These are phyloP conservation scores for Spiraea crenata DNA, from an alignment of 331 rosid species.

Conservation along the genomic window DNA sequence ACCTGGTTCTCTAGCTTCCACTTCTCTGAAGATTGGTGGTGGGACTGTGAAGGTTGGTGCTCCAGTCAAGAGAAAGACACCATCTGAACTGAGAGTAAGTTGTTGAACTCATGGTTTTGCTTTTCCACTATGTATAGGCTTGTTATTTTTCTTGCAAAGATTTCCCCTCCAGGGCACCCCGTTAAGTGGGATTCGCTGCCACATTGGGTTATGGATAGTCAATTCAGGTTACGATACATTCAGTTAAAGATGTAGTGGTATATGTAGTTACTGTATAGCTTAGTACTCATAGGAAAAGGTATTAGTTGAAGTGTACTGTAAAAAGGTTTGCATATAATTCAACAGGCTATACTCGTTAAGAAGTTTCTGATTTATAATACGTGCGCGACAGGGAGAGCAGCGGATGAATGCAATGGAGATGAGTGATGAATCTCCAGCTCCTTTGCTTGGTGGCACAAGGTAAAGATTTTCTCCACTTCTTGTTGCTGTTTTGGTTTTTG, in stretches of 20 bases:
- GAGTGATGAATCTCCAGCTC: slow-evolving; percentile 49
- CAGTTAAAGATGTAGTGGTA: neutral
- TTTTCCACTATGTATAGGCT: neutral
- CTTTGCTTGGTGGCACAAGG: slow-evolving; percentile 41
- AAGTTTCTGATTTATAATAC: slow-evolving; percentile 2
- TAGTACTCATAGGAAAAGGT: neutral
- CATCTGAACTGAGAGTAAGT: slow-evolving; percentile 79
- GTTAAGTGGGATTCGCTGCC: neutral
- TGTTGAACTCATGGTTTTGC: slow-evolving; percentile 1
- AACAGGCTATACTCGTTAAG: neutral
- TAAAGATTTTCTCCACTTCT: slow-evolving; percentile 29
- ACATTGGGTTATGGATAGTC: neutral
- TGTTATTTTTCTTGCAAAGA: neutral
- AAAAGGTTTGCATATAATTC: slow-evolving; percentile 1
- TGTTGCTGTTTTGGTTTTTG: slow-evolving; percentile 17
- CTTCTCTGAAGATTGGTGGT: slow-evolving; percentile 46
- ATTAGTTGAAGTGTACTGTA: neutral
- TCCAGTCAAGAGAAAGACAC: slow-evolving; percentile 63
- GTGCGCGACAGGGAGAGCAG: slow-evolving; percentile 77
- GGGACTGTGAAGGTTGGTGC: slow-evolving; percentile 45
- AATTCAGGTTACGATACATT: neutral
- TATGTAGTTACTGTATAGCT: neutral
- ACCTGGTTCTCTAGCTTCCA: slow-evolving; percentile 49
- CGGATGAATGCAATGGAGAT: slow-evolving; percentile 39
- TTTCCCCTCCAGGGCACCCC: neutral